These are phyloP conservation scores for Lagenidium sp. DNA, from an alignment of 352 stramenopile species.

Conservation along the genomic window DNA sequence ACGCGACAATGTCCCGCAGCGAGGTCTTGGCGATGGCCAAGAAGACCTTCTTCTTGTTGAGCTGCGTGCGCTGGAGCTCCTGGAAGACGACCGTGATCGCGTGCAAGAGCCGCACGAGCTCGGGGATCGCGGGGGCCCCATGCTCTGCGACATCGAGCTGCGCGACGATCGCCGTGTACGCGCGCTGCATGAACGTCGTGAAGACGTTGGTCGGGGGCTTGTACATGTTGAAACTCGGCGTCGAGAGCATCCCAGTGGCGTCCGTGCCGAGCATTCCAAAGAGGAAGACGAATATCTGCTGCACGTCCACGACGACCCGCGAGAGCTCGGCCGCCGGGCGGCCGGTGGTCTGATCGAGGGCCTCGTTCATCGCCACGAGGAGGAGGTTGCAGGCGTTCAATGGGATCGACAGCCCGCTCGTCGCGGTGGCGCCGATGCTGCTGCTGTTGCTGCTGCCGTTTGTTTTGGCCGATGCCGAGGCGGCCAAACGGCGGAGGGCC, in stretches of 20 bases:
- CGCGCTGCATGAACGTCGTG: constrained; percentile 52
- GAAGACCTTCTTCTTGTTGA: constrained; percentile 88
- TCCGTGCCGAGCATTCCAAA: constrained; percentile 34
- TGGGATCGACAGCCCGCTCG: constrained; percentile 21
- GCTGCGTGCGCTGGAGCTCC: constrained; percentile 69
- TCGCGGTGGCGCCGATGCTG: neutral
- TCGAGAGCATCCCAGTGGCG: neutral
- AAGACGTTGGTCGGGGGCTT: constrained; percentile 75
- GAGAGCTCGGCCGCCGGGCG: neutral
- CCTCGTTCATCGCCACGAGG: constrained; percentile 49
- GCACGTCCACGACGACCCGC: constrained; percentile 38
- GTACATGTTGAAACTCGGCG: constrained; percentile 64
- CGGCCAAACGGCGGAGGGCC: constrained; percentile 10
- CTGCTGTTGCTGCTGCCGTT: neutral
- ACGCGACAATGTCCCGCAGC: constrained; percentile 43
- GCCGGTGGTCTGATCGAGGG: constrained; percentile 14
- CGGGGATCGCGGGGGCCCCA: constrained; percentile 1
- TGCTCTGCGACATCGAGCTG: constrained; percentile 1
- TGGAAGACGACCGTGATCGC: constrained; percentile 62
- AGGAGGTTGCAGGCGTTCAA: constrained; percentile 73
- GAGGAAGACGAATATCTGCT: constrained; percentile 50
- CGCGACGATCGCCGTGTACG: constrained; percentile 19
- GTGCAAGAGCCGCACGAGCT: constrained; percentile 34
- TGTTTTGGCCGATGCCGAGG: neutral
- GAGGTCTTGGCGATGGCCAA: constrained; percentile 72